These are phyloP conservation scores for Carex arenaria DNA, from an alignment of 202 grass and related monocot genomes.

Conservation along the genomic window DNA sequence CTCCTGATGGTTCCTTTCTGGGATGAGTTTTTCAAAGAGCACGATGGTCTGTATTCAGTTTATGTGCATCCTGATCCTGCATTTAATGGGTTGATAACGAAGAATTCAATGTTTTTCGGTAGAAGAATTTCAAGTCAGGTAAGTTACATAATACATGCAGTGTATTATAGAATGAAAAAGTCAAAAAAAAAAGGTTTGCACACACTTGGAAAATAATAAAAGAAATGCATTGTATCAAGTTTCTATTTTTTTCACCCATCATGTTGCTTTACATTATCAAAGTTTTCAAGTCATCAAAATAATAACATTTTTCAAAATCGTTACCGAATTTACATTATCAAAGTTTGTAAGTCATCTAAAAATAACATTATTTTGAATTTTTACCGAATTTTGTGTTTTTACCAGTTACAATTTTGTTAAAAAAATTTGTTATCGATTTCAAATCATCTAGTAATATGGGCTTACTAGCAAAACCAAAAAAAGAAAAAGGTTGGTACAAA, in stretches of 20 bases:
- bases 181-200: no score
- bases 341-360: not conserved
- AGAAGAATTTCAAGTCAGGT: constrained; percentile 36
- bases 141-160: not conserved
- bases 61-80: constrained; percentile 23
- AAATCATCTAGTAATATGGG: not conserved
- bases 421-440: not conserved
- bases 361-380: not conserved
- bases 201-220: not conserved
- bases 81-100: not conserved
- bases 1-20: constrained; percentile 10
- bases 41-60: constrained; percentile 18
- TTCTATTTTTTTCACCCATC: not conserved
- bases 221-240: not conserved
- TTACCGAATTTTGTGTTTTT: not conserved
- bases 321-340: not conserved
- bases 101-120: constrained; percentile 20
- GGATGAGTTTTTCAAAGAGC: constrained; percentile 23
- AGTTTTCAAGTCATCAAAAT: not conserved
- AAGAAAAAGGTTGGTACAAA: not conserved
- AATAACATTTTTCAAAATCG: not conserved
- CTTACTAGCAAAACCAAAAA: not conserved
- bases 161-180: not conserved
- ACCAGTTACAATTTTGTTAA: not conserved
- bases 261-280: not conserved